phyloP scores from a whole-genome alignment of 768 basidiomycete species.

The Suillus subluteus region DNA sequence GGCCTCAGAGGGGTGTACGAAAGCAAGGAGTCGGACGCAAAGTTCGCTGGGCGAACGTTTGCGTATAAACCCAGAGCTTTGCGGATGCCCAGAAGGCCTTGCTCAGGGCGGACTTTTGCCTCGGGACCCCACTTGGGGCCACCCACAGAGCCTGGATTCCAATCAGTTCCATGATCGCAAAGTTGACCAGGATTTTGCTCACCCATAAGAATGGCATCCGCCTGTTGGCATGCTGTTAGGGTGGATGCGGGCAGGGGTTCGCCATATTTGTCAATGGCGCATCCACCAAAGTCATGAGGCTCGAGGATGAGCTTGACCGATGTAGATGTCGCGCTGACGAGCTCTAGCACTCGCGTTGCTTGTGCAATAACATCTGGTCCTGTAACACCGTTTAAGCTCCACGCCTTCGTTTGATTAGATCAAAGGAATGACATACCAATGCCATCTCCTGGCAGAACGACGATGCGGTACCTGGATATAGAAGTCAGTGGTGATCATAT shows the following conservation, averaged over 20 bases:
- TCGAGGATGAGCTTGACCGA: slow-evolving; percentile 77
- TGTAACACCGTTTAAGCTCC: slow-evolving; percentile 26
- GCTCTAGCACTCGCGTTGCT: slow-evolving; percentile 81
- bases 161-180: slow-evolving; percentile 14
- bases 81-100: slow-evolving; percentile 84
- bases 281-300: slow-evolving; percentile 85
- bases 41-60: slow-evolving; percentile 96
- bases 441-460: slow-evolving; percentile 93
- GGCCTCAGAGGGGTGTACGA: slow-evolving; percentile 88
- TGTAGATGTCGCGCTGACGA: slow-evolving; percentile 61
- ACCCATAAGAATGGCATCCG: slow-evolving; percentile 98
- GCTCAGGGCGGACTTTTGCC: slow-evolving; percentile 87
- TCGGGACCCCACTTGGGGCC: slow-evolving; percentile 99
- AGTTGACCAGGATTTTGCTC: slow-evolving; percentile 22
- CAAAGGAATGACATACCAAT: slow-evolving; percentile 63
- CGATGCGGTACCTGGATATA: slow-evolving; percentile 75
- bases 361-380: slow-evolving; percentile 91
- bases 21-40: slow-evolving; percentile 90
- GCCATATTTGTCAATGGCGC: slow-evolving; percentile 88
- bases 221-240: slow-evolving; percentile 85
- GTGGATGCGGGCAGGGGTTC: slow-evolving; percentile 85
- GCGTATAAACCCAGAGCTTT: slow-evolving; percentile 95
- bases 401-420: not conserved
- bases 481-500: slow-evolving; percentile 12
- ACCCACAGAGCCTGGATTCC: slow-evolving; percentile 83